phyloP scores from a whole-genome alignment of 1,284 basidiomycete genomes.

The Pascua sp. region DNA sequence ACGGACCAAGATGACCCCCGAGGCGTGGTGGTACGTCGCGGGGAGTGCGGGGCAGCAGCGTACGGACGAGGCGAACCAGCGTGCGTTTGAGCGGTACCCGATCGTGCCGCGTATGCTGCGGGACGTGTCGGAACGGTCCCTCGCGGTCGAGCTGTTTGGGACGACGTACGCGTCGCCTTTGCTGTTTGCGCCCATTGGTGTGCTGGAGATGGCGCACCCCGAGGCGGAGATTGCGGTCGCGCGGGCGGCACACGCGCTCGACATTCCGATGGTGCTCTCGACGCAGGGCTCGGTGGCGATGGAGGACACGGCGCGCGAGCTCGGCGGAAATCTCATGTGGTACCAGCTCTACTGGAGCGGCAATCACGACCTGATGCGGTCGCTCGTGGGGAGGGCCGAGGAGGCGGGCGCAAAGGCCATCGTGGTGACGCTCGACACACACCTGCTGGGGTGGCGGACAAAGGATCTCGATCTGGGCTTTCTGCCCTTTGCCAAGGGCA shows the following conservation, averaged over 20 bases:
- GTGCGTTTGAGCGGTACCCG: slow-evolving; percentile 14
- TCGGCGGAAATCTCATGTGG: slow-evolving; percentile 62
- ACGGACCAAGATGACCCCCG: slow-evolving; percentile 4
- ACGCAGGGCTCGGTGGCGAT: slow-evolving; percentile 66
- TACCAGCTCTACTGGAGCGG: slow-evolving; percentile 75
- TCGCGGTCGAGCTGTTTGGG: slow-evolving; percentile 64
- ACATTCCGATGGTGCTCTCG: slow-evolving; percentile 67
- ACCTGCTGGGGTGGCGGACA: slow-evolving; percentile 59
- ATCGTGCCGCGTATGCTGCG: slow-evolving; percentile 71
- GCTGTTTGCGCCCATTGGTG: slow-evolving; percentile 69
- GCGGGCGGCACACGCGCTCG: slow-evolving; percentile 61
- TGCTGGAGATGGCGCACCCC: slow-evolving; percentile 64
- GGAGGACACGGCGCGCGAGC: slow-evolving; percentile 67
- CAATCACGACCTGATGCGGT: slow-evolving; percentile 44
- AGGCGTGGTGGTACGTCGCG: slow-evolving; percentile 16
- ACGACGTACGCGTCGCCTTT: slow-evolving; percentile 62
- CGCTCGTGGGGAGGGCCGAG: slow-evolving; percentile 54
- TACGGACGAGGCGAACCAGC: slow-evolving; percentile 12
- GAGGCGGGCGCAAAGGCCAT: slow-evolving; percentile 52
- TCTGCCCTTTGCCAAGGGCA: slow-evolving; percentile 9
- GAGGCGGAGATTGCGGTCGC: slow-evolving; percentile 65
- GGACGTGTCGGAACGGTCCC: slow-evolving; percentile 60
- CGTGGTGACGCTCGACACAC: slow-evolving; percentile 60
- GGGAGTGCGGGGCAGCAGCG: slow-evolving; percentile 19
- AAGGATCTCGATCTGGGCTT: slow-evolving; percentile 13